Conservation (phyloP, 164 flowering plant genomes). For the Tetrastigma voinierianum region DNA sequence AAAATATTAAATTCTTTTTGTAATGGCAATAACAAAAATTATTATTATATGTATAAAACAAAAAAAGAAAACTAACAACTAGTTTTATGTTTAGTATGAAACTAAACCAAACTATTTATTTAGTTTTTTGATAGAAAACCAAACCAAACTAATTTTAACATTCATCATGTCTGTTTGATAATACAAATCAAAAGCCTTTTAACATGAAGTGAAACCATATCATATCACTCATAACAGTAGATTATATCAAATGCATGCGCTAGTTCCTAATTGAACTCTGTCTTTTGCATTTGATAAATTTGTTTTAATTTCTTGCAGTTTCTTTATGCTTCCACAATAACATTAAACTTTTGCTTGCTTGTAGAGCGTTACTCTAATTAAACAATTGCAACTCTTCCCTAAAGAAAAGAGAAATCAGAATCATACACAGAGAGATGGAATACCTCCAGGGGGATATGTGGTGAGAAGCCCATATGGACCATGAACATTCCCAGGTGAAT, state of each 20-base stretch:
- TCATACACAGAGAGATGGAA: conserved; percentile 12
- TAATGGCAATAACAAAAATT: too few species aligned
- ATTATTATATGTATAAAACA: too few species aligned
- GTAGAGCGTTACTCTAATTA: neutral
- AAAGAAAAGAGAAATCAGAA: neutral
- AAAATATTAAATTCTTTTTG: too few species aligned
- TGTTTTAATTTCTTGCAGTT: too few species aligned
- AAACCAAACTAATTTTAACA: too few species aligned
- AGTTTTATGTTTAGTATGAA: too few species aligned
- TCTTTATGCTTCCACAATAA: too few species aligned
- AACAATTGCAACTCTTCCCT: neutral
- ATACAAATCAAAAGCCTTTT: neutral
- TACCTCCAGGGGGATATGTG: conserved; percentile 42
- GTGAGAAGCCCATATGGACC: conserved; percentile 35
- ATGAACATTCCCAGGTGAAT: conserved; percentile 26
- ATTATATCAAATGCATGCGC: neutral
- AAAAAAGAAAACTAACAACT: too few species aligned
- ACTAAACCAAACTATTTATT: too few species aligned
- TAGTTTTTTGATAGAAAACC: too few species aligned
- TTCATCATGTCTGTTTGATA: neutral
- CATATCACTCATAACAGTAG: neutral
- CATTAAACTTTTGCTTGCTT: too few species aligned
- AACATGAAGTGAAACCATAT: neutral
- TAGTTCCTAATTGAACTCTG: neutral
- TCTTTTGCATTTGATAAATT: neutral